Evolutionary conservation across 257 asterid species (phyloP).

Genomic region (Solanum raphanifolium): DNA sequence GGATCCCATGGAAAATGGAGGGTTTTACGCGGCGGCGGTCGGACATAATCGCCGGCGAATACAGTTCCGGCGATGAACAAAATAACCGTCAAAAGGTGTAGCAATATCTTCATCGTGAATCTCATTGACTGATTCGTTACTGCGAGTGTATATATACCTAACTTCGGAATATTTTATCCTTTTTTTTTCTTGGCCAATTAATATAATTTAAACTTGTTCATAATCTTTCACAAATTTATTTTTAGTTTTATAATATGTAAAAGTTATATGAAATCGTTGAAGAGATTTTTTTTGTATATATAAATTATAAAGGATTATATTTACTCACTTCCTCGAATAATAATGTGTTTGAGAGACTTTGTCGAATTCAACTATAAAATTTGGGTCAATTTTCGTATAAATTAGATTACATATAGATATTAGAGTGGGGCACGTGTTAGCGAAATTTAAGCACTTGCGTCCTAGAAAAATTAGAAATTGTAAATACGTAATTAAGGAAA

Average conservation of each 20-base stretch:
- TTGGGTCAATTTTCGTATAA: not conserved
- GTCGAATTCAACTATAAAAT: not conserved
- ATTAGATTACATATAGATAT: too few relatives aligned
- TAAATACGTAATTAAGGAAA: too few relatives aligned
- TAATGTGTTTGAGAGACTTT: not conserved
- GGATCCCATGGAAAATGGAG: conserved; percentile 37
- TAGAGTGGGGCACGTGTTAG: too few relatives aligned
- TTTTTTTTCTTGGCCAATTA: not conserved
- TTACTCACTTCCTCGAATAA: not conserved
- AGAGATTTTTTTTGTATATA: too few relatives aligned
- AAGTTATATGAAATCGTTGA: not conserved
- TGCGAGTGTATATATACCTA: not conserved
- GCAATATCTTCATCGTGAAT: not conserved
- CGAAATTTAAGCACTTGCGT: too few relatives aligned
- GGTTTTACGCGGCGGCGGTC: conserved; percentile 65
- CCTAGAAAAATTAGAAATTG: too few relatives aligned
- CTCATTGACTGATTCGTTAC: not conserved
- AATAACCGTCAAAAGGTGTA: not conserved
- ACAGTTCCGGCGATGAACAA: not conserved
- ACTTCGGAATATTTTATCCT: not conserved
- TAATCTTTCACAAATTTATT: not conserved
- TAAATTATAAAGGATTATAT: too few relatives aligned
- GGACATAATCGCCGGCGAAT: conserved; percentile 36
- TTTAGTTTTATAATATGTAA: not conserved
- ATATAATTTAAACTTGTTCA: not conserved